Base-by-base conservation (phyloP, 192 early-diverging fungal species). In the Allomyces arbusculus region DNA sequence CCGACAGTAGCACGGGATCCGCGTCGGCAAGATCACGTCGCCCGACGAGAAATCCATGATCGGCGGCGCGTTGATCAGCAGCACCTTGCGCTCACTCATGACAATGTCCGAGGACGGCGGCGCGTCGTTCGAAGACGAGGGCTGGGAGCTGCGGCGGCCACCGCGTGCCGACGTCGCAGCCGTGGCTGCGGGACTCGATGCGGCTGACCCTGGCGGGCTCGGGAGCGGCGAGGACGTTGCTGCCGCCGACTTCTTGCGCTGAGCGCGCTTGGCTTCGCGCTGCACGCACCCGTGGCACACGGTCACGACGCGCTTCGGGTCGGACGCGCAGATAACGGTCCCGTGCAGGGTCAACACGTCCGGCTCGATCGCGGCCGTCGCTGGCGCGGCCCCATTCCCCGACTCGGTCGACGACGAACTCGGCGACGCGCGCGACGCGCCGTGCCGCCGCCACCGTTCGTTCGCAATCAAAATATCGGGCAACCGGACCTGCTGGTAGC, bases 1-100 rank as follows among this genome's bases (percentile, higher is more conserved):
- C 2, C 94, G 81, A 76, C 94, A 95, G 70, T 97, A 97, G 78
- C 94, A 97, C 7, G 94, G 95, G 65, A 97, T 91, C 45, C 94
- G 80, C 16, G 91, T 90, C 40, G 94, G 92, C 62, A 97, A 75
- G 64, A 90, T 84, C 9, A 83, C 82, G 73, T 94, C 91, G 64
- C 94, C 94, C 63, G 85, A 84, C 73, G 77, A 83, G 65, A 97
- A 95, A 68, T 95, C 92, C 44, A 93, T 79, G 64, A 92, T 75
- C 24, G 87, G 85, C 68, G 76, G 81, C 77, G 88, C 91, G 73
- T 94, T 95, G 73, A 95, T 93, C 19, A 95, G 81, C 5, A 95
- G 68, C 28, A 92, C 87, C 61, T 88, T 85, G 67, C 82, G 79
- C 64, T 58, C 50, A 3, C 16, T 20, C 50, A 58, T 58, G 50